A percentile compares a stretch with the other conserved stretches of the same genome.
phyloP scores from a whole-genome alignment of 495 filamentous ascomycete genomes.

The Aspergillus cavernicola region DNA sequence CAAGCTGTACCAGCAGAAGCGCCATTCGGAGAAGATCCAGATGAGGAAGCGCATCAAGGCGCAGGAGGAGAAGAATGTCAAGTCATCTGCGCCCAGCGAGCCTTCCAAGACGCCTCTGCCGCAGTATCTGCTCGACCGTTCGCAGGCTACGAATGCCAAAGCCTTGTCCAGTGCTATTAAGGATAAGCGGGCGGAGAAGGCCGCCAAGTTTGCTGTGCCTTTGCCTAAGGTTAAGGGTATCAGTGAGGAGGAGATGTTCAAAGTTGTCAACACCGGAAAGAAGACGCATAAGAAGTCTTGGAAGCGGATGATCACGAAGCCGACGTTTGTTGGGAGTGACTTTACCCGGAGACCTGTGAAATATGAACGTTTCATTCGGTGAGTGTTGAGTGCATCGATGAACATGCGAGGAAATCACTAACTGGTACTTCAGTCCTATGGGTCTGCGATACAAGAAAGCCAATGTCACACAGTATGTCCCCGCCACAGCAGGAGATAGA shows the following conservation, averaged over 20 bases:
- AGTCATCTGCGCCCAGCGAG: slow-evolving; percentile 73
- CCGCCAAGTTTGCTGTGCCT: slow-evolving; percentile 92
- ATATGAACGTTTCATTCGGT: slow-evolving; percentile 79
- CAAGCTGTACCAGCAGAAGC: slow-evolving; percentile 92
- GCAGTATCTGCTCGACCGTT: slow-evolving; percentile 85
- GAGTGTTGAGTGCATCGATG: neutral
- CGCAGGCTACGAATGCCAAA: slow-evolving; percentile 83
- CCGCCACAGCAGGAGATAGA: neutral
- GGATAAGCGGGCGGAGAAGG: slow-evolving; percentile 86
- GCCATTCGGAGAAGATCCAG: slow-evolving; percentile 97
- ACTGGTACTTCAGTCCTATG: slow-evolving; percentile 62
- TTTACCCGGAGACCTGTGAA: slow-evolving; percentile 93
- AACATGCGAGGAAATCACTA: neutral
- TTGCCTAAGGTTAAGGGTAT: slow-evolving; percentile 93
- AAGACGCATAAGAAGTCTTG: slow-evolving; percentile 74
- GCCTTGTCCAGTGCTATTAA: slow-evolving; percentile 80
- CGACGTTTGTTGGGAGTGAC: slow-evolving; percentile 82
- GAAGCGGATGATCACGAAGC: slow-evolving; percentile 97
- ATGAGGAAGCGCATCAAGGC: slow-evolving; percentile 95
- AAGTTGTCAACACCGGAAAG: slow-evolving; percentile 93
- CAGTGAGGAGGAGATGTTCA: slow-evolving; percentile 97
- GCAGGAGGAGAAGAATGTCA: slow-evolving; percentile 93
- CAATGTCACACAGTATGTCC: slow-evolving; percentile 69
- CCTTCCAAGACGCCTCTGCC: slow-evolving; percentile 73
- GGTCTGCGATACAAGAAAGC: slow-evolving; percentile 89